Percentiles rank a stretch among this genome's conserved stretches.
phyloP scores from a whole-genome alignment of 495 filamentous ascomycete species.

The Parmelia sp. region DNA sequence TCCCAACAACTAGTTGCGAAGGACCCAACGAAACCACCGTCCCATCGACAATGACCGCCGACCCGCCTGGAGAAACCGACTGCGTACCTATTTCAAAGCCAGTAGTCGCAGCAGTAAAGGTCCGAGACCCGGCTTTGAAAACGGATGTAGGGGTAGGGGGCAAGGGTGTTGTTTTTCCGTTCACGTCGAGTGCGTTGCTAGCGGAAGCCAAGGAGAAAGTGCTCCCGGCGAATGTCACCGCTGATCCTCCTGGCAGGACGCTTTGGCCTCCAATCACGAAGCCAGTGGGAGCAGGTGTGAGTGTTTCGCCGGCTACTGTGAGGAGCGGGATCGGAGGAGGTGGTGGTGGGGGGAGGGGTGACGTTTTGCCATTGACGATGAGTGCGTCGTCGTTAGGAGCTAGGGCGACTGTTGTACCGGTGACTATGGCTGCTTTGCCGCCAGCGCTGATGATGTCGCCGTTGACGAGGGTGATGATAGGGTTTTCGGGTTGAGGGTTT shows the following conservation, averaged over 20 bases:
- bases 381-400: background rate
- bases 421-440: background rate
- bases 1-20: background rate
- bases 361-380: background rate
- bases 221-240: background rate
- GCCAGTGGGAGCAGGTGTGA: background rate
- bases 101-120: background rate
- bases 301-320: background rate
- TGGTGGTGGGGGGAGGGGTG: background rate
- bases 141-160: background rate
- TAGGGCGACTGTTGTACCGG: background rate
- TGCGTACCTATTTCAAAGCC: background rate
- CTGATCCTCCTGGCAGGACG: background rate
- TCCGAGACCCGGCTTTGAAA: background rate
- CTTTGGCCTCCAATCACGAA: background rate
- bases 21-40: background rate
- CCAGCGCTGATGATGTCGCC: conserved; percentile 6
- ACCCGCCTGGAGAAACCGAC: background rate
- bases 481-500: background rate
- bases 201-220: background rate
- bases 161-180: background rate
- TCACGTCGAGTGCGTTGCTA: background rate
- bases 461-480: background rate
- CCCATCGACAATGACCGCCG: background rate
- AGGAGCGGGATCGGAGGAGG: background rate